Evolutionary conservation across 148 eudicot genomes (phyloP).

Genomic region (Persicaria maculosa): DNA sequence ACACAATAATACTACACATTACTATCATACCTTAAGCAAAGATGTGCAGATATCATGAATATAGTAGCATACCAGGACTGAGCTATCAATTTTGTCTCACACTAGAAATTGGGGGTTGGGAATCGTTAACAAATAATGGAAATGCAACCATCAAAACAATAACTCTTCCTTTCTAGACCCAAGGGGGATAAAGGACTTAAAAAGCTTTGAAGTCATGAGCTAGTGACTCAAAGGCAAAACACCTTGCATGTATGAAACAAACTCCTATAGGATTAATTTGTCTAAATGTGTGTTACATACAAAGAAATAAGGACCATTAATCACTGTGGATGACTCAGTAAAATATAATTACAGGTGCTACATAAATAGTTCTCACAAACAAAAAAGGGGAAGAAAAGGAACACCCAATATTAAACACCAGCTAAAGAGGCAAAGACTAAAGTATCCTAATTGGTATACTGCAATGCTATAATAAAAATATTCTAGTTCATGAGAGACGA

Average conservation of each 20-base stretch:
- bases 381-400: not conserved
- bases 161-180: too few relatives aligned
- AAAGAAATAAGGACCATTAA: not conserved
- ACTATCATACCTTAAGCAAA: not conserved
- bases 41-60: not conserved
- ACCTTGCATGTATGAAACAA: not conserved
- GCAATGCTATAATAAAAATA: not conserved
- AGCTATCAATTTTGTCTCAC: too few relatives aligned
- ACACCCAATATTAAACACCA: not conserved
- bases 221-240: too few relatives aligned
- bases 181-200: too few relatives aligned
- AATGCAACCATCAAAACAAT: too few relatives aligned
- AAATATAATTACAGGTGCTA: not conserved
- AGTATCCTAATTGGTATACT: not conserved
- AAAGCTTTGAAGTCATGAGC: too few relatives aligned
- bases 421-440: not conserved
- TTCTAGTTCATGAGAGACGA: not conserved
- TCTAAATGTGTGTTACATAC: not conserved
- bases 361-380: not conserved
- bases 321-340: not conserved
- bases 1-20: not conserved
- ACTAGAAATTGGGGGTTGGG: too few relatives aligned
- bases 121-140: too few relatives aligned
- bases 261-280: not conserved
- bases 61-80: too few relatives aligned